These are phyloP conservation scores for Mortierella claussenii DNA, from an alignment of 192 early-diverging fungal species.

Conservation along the genomic window DNA sequence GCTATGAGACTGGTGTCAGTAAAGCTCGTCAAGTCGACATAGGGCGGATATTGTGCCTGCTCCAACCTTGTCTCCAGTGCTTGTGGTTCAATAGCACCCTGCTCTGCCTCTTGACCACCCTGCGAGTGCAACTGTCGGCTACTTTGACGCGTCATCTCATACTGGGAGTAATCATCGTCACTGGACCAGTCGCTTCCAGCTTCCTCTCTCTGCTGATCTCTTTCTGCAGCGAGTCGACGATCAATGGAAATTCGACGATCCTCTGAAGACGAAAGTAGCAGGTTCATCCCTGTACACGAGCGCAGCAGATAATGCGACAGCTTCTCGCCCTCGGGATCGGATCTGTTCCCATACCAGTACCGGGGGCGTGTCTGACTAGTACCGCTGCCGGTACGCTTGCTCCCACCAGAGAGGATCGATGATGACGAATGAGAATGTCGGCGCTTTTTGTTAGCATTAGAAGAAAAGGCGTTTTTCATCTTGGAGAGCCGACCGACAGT, in stretches of 20 bases:
- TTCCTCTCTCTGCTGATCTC: slow-evolving; percentile 8
- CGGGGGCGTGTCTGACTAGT: not conserved
- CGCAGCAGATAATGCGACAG: slow-evolving; percentile 17
- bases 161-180: slow-evolving; percentile 33
- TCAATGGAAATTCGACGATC: slow-evolving; percentile 3
- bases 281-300: slow-evolving; percentile 19
- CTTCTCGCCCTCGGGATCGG: slow-evolving; percentile 18
- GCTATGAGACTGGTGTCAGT: not conserved
- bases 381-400: not conserved
- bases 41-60: slow-evolving; percentile 11
- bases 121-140: slow-evolving; percentile 5
- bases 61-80: slow-evolving; percentile 1
- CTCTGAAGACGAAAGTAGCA: slow-evolving; percentile 20
- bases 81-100: not conserved
- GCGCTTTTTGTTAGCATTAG: not conserved
- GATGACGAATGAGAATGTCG: slow-evolving; percentile 5
- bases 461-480: slow-evolving; percentile 31
- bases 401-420: not conserved
- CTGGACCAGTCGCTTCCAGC: slow-evolving; percentile 33
- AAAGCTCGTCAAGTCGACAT: too few relatives aligned
- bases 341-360: slow-evolving; percentile 14
- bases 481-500: slow-evolving; percentile 34
- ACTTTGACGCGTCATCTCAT: slow-evolving; percentile 17
- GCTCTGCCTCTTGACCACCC: not conserved
- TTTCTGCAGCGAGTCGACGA: slow-evolving; percentile 6